phyloP scores from a whole-genome alignment of 202 grass and related monocot species.

The Carex sylvatica region DNA sequence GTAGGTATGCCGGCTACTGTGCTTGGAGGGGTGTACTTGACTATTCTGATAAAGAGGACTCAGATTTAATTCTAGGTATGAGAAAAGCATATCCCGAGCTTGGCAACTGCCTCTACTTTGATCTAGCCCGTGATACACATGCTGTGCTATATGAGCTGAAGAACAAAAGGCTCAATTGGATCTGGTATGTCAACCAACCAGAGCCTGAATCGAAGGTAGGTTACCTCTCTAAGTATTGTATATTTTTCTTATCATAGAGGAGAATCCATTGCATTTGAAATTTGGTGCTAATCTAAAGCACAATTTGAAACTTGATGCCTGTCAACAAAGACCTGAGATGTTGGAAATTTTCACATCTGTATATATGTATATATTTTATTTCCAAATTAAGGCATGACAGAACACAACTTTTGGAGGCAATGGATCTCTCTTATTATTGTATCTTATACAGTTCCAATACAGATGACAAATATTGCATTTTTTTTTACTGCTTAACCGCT shows the following conservation, averaged over 20 bases:
- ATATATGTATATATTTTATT: too few species aligned
- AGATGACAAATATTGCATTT: too few species aligned
- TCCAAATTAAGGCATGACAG: too few species aligned
- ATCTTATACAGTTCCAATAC: too few species aligned
- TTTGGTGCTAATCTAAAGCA: neutral
- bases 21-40: constrained; percentile 82
- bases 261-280: neutral
- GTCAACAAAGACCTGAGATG: neutral
- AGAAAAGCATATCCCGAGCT: constrained; percentile 63
- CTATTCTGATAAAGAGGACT: constrained; percentile 64
- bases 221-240: neutral
- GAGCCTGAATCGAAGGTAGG: constrained; percentile 67
- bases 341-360: too few species aligned
- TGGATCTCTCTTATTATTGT: too few species aligned
- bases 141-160: constrained; percentile 79
- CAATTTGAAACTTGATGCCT: neutral
- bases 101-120: constrained; percentile 81
- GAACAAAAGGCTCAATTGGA: constrained; percentile 70
- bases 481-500: too few species aligned
- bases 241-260: neutral
- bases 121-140: constrained; percentile 61
- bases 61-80: constrained; percentile 39
- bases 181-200: constrained; percentile 79
- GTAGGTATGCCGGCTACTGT: constrained; percentile 75
- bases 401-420: too few species aligned